Base-by-base conservation (phyloP, 2,329 filamentous ascomycete genomes). In the Metarhizium rileyi region DNA sequence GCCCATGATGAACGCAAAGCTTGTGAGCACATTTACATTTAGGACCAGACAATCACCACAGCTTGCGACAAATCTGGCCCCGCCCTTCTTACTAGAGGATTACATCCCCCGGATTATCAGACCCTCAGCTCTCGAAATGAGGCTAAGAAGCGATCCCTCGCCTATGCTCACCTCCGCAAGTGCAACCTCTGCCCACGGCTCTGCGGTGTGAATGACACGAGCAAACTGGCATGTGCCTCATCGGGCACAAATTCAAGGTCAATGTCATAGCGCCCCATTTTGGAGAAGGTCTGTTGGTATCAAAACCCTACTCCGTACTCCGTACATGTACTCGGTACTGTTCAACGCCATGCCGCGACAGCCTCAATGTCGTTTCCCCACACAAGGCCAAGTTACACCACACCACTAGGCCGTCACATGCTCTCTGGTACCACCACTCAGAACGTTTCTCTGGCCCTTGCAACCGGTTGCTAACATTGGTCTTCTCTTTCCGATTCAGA, bases 181-280 rank as follows among this genome's bases (percentile, higher is more conserved):
- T 94, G 87, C 68, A 94, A 93, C 59, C 74, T 94, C 7, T 94
- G 87, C 58, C 87, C 88, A 2, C 76, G 86, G 12, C 70, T 80
- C 43, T 93, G 88, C 64, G 81, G 83, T 48, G 85, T 91, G 30
- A 90, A 94, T 63, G 87, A n/a, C 89, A 82, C 59, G 80, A 90
- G 66, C 84, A 76, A 56, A 87, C 85, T 1, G 88, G 87, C 14
- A 76, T 86, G 60, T 94, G 87, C 62, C 71, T 93, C 52, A 85
- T 93, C 56, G 87, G 87, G 14, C 76, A 84, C 52, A 83, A 77
- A 44, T 86, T 81, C 50, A 89, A 88, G 59, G 86, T 93, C 56
- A 90, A 88, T 62, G 86, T 87, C 7, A 88, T 94, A 56, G 87
- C 87, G 51, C 88, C 87, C 46, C 88, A 93, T 66, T 90, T 90